phyloP scores from a whole-genome alignment of 257 asterid species.

The Salvia hispanica region DNA sequence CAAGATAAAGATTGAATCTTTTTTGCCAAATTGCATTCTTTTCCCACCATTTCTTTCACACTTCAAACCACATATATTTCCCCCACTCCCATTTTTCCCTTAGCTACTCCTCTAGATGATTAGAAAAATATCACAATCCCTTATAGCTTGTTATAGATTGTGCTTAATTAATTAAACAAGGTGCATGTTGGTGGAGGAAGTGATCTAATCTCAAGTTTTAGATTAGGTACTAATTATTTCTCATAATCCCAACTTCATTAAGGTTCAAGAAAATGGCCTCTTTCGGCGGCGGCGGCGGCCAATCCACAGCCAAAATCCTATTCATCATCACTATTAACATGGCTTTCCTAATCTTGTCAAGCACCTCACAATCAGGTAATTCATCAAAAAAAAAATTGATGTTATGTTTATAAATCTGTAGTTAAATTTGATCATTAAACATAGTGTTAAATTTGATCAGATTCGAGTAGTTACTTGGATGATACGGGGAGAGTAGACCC shows the following conservation, averaged over 20 bases:
- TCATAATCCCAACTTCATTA: neutral
- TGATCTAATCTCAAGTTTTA: slow-evolving; percentile 27
- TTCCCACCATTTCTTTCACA: slow-evolving; percentile 24
- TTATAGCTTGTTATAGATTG: neutral
- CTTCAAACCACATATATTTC: slow-evolving; percentile 12
- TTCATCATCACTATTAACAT: slow-evolving; percentile 30
- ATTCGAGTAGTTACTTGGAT: slow-evolving; percentile 29
- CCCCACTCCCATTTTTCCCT: neutral
- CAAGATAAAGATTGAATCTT: slow-evolving; percentile 11
- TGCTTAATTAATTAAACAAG: neutral
- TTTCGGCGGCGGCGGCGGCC: neutral
- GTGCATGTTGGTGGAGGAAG: slow-evolving; percentile 20
- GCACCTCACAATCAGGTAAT: slow-evolving; percentile 39
- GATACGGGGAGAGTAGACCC: slow-evolving; percentile 75
- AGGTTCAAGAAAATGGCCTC: slow-evolving; percentile 35
- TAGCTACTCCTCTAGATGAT: slow-evolving; percentile 16
- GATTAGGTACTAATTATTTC: slow-evolving; percentile 27
- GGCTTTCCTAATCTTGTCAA: slow-evolving; percentile 27
- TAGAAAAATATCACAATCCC: neutral
- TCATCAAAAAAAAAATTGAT: no score
- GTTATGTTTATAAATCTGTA: neutral
- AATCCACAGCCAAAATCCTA: neutral
- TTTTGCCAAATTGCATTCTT: slow-evolving; percentile 29
- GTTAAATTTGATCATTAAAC: neutral
- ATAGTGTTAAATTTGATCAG: neutral